Conservation (phyloP, 768 basidiomycete genomes). For the Chlorophyllum brunneum region DNA sequence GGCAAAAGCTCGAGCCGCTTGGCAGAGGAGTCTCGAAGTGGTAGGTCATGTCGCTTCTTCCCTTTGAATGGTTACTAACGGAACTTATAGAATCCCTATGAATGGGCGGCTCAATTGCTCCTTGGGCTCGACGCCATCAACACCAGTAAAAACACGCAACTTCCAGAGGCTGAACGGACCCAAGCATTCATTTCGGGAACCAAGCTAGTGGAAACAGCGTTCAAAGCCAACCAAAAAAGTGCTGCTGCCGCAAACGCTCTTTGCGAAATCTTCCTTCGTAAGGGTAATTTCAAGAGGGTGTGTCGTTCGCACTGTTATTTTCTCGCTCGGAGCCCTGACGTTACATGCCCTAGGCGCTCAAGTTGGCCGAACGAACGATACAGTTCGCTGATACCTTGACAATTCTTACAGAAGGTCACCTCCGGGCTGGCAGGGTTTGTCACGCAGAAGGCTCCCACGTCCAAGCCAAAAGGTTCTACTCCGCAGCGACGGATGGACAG, state of each 20-base stretch:
- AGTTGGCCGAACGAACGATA: constrained; percentile 90
- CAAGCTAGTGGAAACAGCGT: constrained; percentile 70
- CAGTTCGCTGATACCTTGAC: constrained; percentile 90
- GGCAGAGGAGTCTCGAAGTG: constrained; percentile 85
- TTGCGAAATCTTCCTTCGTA: constrained; percentile 74
- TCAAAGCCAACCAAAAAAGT: constrained; percentile 73
- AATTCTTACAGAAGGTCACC: constrained; percentile 81
- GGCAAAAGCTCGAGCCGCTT: constrained; percentile 78
- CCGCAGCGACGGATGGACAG: constrained; percentile 59
- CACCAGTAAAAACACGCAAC: constrained; percentile 68
- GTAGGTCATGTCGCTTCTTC: constrained; percentile 36
- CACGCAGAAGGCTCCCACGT: constrained; percentile 65
- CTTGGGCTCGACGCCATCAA: constrained; percentile 88
- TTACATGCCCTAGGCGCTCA: constrained; percentile 57
- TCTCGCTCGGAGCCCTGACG: neutral
- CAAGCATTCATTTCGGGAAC: constrained; percentile 62
- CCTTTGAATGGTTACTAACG: constrained; percentile 11
- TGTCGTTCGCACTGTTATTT: constrained; percentile 15
- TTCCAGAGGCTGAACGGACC: constrained; percentile 59
- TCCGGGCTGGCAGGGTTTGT: constrained; percentile 76
- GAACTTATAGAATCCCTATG: constrained; percentile 59
- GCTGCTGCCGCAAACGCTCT: constrained; percentile 83
- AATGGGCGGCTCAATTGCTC: constrained; percentile 77
- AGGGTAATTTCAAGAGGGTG: constrained; percentile 61
- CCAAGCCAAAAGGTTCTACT: constrained; percentile 72